These are phyloP conservation scores for Juncus inflexus DNA, from an alignment of 176 grass and related monocot genomes.

Conservation along the genomic window DNA sequence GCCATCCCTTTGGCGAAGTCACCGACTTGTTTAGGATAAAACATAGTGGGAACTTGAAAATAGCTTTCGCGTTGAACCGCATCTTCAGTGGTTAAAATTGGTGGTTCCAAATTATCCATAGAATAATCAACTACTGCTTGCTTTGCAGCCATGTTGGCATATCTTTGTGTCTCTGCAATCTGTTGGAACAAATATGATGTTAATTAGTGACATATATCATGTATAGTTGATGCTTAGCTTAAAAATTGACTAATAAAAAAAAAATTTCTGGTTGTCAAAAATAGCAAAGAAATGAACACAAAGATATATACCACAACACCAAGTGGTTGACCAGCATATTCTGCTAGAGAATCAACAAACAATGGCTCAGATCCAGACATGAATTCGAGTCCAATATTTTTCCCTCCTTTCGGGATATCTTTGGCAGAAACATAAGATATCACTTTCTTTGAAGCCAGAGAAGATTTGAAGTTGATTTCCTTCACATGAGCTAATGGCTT, in stretches of 20 bases:
- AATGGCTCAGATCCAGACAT: constrained; percentile 6
- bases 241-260: no score
- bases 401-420: constrained; percentile 33
- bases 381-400: constrained; percentile 23
- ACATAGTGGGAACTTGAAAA: constrained; percentile 19
- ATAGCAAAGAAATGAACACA: background rate
- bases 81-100: constrained; percentile 40
- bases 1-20: constrained; percentile 35
- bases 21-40: constrained; percentile 29
- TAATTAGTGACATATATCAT: no score
- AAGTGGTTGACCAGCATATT: constrained; percentile 31
- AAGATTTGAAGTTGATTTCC: constrained; percentile 13
- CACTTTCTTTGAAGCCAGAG: constrained; percentile 29
- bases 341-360: constrained; percentile 23
- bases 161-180: constrained; percentile 34
- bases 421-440: constrained; percentile 14
- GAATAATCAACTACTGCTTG: constrained; percentile 34
- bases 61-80: constrained; percentile 30
- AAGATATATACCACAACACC: constrained; percentile 29
- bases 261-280: background rate
- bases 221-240: no score
- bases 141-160: constrained; percentile 42
- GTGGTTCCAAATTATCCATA: constrained; percentile 26
- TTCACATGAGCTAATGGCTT: constrained; percentile 23
- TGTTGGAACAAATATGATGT: background rate